Evolutionary conservation across 148 eudicot genomes (phyloP).

Genomic region (Rheum nobile): DNA sequence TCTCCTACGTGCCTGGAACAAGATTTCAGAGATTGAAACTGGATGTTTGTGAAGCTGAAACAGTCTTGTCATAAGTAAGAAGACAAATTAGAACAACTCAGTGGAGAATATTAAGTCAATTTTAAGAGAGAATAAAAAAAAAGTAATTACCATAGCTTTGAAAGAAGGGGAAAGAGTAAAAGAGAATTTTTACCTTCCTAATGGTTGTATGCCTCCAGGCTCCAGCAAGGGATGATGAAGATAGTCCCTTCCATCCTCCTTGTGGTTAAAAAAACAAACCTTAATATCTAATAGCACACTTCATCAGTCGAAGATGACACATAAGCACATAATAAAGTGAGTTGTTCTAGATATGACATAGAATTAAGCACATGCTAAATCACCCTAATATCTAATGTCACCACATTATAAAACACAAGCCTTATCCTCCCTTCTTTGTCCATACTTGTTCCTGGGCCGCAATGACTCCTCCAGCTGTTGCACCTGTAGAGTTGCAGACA

Average conservation of each 20-base stretch:
- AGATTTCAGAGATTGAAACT: background rate
- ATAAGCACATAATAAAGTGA: too few species aligned
- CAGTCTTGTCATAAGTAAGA: conserved; percentile 36
- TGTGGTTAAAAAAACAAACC: too few species aligned
- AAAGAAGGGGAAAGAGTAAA: background rate
- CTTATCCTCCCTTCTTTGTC: too few species aligned
- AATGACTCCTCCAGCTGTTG: conserved; percentile 76
- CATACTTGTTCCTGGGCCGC: conserved; percentile 21
- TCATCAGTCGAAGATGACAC: too few species aligned
- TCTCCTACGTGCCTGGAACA: conserved; percentile 41
- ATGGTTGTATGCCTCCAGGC: conserved; percentile 84
- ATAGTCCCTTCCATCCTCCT: too few species aligned
- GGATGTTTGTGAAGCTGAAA: conserved; percentile 61
- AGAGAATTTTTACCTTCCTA: conserved; percentile 48
- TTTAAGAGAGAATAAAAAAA: background rate
- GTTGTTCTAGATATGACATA: too few species aligned
- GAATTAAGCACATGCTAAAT: too few species aligned
- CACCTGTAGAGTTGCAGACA: conserved; percentile 85
- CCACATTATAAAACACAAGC: too few species aligned
- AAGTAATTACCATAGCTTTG: background rate
- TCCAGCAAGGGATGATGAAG: conserved; percentile 66
- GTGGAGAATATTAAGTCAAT: background rate
- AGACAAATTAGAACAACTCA: background rate
- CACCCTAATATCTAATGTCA: too few species aligned
- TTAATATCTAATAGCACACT: too few species aligned